phyloP scores from a whole-genome alignment of 495 filamentous ascomycete genomes.

The Paragyromitra xinjiangensis region DNA sequence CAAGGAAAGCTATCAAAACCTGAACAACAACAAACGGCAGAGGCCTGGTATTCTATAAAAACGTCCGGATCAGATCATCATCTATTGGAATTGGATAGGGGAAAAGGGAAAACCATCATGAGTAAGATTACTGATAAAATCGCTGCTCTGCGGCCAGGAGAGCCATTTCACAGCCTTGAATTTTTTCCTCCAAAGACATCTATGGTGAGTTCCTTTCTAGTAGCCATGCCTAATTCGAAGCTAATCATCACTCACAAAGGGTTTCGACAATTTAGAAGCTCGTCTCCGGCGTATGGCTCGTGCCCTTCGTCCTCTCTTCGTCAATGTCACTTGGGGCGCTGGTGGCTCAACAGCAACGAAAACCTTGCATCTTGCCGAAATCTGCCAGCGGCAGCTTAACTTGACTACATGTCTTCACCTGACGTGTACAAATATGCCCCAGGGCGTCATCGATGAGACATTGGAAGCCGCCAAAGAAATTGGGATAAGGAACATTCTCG shows the following conservation, averaged over 20 bases:
- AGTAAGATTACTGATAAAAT: constrained; percentile 98
- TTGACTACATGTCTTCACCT: constrained; percentile 95
- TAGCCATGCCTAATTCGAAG: background rate
- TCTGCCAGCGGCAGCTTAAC: constrained; percentile 89
- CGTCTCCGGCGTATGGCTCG: constrained; percentile 95
- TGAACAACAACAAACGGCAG: constrained; percentile 7
- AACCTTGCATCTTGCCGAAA: constrained; percentile 91
- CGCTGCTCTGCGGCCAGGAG: constrained; percentile 81
- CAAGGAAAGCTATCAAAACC: constrained; percentile 18
- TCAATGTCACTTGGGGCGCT: constrained; percentile 98
- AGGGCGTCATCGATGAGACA: constrained; percentile 82
- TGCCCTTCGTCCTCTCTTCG: constrained; percentile 88
- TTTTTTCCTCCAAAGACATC: constrained; percentile 98
- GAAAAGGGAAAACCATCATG: constrained; percentile 62
- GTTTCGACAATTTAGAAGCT: constrained; percentile 88
- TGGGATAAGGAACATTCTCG: constrained; percentile 92
- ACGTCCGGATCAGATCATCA: background rate
- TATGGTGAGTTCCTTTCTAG: constrained; percentile 66
- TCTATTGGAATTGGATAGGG: background rate
- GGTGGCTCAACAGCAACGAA: constrained; percentile 89
- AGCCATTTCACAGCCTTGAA: constrained; percentile 93
- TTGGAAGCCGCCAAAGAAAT: constrained; percentile 91
- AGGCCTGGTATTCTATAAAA: background rate
- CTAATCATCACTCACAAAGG: constrained; percentile 61
- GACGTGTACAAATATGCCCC: constrained; percentile 98